Conservation (phyloP, 345 rosid genomes). For the Jatropha curcas region DNA sequence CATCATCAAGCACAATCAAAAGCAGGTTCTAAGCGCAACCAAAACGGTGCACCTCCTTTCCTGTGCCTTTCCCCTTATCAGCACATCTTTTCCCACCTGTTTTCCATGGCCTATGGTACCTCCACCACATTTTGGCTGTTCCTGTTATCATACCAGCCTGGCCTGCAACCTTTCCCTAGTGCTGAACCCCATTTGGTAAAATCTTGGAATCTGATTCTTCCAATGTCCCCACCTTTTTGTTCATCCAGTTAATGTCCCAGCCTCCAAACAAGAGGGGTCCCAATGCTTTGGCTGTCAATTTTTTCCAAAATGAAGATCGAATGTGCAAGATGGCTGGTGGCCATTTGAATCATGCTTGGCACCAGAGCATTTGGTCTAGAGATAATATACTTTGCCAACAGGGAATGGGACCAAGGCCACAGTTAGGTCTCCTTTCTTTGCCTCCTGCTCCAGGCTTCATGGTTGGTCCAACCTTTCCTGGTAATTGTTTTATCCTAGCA, state of each 20-base stretch:
- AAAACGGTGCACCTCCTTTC: slow-evolving; percentile 58
- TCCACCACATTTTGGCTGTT: slow-evolving; percentile 61
- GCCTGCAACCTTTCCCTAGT: slow-evolving; percentile 60
- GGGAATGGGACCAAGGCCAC: slow-evolving; percentile 65
- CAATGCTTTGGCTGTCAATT: slow-evolving; percentile 40
- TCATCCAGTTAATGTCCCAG: slow-evolving; percentile 50
- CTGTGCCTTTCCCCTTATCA: slow-evolving; percentile 51
- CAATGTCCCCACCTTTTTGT: slow-evolving; percentile 51
- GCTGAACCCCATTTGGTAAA: slow-evolving; percentile 58
- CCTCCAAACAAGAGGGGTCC: slow-evolving; percentile 66
- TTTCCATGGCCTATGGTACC: slow-evolving; percentile 61
- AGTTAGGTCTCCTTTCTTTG: slow-evolving; percentile 57
- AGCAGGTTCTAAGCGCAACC: slow-evolving; percentile 60
- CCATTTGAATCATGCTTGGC: slow-evolving; percentile 57
- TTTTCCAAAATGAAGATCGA: slow-evolving; percentile 53
- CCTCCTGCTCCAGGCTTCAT: slow-evolving; percentile 73
- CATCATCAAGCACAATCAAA: slow-evolving; percentile 59
- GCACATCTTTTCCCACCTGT: slow-evolving; percentile 49
- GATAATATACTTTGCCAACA: slow-evolving; percentile 60
- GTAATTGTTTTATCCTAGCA: slow-evolving; percentile 45
- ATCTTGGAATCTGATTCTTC: slow-evolving; percentile 56
- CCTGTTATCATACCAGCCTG: slow-evolving; percentile 65
- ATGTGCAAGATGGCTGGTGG: slow-evolving; percentile 47
- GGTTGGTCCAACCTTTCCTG: slow-evolving; percentile 72
- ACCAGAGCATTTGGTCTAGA: slow-evolving; percentile 54